A percentile compares a stretch with the other conserved stretches of the same genome.
Conservation (phyloP, 305 asterid genomes). For the Withania somnifera region DNA sequence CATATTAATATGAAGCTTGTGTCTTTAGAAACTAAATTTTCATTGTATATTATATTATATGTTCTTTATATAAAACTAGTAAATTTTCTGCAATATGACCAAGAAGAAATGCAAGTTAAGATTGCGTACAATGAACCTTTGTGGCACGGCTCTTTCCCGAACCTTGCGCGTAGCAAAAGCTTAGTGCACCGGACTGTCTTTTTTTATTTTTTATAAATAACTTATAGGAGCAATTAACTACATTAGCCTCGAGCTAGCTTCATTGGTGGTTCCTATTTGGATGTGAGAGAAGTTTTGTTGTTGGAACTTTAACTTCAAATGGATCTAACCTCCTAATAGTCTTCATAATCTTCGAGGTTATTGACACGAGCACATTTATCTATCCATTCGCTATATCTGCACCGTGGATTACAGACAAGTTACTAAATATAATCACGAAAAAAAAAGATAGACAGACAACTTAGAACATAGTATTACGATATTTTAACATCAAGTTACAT, state of each 20-base stretch:
- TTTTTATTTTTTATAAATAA: no score
- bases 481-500: conserved; percentile 25
- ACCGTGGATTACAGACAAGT: neutral
- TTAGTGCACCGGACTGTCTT: no score
- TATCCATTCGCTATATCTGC: conserved; percentile 86
- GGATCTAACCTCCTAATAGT: neutral
- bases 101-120: no score
- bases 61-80: no score
- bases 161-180: no score
- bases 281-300: neutral
- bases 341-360: conserved; percentile 54
- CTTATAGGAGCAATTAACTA: neutral
- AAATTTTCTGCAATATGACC: no score
- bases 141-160: no score
- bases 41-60: no score
- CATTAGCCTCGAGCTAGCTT: neutral
- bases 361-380: conserved; percentile 91
- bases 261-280: neutral
- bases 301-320: neutral
- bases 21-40: no score
- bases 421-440: neutral
- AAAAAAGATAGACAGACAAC: neutral
- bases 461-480: neutral
- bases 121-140: no score
- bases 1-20: no score